phyloP scores from a whole-genome alignment of 1,284 basidiomycete genomes.

The Fomitopsis schrenkii region DNA sequence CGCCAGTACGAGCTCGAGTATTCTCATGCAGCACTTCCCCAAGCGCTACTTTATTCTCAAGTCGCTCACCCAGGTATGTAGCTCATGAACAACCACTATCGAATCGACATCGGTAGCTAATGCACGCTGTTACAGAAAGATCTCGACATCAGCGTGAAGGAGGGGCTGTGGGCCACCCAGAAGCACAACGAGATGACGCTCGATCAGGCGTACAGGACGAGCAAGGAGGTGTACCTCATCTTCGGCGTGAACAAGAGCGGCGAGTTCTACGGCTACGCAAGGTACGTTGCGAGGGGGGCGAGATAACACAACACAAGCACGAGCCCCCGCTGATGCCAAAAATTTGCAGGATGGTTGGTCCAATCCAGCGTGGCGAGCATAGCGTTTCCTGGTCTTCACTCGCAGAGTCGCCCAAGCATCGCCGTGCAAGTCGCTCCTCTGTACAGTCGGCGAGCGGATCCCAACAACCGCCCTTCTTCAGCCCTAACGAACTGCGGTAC shows the following conservation, averaged over 20 bases:
- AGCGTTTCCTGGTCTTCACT: slow-evolving; percentile 60
- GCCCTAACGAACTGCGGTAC: slow-evolving; percentile 37
- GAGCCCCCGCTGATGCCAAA: background rate
- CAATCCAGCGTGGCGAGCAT: slow-evolving; percentile 47
- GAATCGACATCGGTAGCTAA: background rate
- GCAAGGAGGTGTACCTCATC: slow-evolving; percentile 81
- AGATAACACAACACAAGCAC: background rate
- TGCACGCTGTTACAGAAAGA: slow-evolving; percentile 52
- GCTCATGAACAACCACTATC: background rate
- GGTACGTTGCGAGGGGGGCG: slow-evolving; percentile 37
- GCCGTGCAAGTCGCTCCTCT: slow-evolving; percentile 13
- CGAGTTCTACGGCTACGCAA: slow-evolving; percentile 87
- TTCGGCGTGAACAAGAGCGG: slow-evolving; percentile 92
- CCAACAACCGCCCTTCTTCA: slow-evolving; percentile 28
- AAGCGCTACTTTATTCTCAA: slow-evolving; percentile 92
- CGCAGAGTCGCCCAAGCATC: slow-evolving; percentile 30
- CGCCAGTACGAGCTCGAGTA: slow-evolving; percentile 69
- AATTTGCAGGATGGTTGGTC: slow-evolving; percentile 56
- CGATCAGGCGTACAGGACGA: slow-evolving; percentile 89
- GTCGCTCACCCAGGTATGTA: slow-evolving; percentile 70
- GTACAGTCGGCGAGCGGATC: slow-evolving; percentile 9
- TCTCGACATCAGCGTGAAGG: slow-evolving; percentile 80
- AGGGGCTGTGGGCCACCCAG: slow-evolving; percentile 89
- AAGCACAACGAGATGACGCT: slow-evolving; percentile 87
- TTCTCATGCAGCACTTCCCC: slow-evolving; percentile 75